These are phyloP conservation scores for Kwoniella heveanensis DNA, from an alignment of 768 basidiomycete species.

Conservation along the genomic window DNA sequence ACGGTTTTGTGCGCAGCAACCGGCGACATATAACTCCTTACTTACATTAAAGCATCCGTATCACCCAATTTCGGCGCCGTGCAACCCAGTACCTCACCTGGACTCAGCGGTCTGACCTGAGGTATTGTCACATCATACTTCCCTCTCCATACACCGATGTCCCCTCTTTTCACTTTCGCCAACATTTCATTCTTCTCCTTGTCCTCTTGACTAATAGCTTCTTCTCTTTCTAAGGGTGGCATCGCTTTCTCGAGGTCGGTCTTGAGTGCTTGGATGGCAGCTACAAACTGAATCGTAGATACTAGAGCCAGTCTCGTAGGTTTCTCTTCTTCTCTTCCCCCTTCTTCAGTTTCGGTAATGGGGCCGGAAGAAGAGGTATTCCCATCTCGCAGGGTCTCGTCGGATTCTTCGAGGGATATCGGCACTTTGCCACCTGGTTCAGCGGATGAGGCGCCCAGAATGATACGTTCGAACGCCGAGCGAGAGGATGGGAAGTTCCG, in stretches of 20 bases:
- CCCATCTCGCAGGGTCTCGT: slow-evolving; percentile 15
- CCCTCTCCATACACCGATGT: slow-evolving; percentile 56
- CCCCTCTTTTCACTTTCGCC: slow-evolving; percentile 38
- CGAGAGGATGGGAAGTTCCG: slow-evolving; percentile 84
- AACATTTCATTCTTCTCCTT: slow-evolving; percentile 31
- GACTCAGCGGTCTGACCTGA: slow-evolving; percentile 76
- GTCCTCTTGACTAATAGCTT: slow-evolving; percentile 2
- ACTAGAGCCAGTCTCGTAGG: slow-evolving; percentile 82
- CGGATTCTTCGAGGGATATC: slow-evolving; percentile 47
- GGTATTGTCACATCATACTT: slow-evolving; percentile 53
- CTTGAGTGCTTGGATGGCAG: slow-evolving; percentile 82
- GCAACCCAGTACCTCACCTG: slow-evolving; percentile 95
- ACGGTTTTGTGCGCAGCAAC: too few species aligned
- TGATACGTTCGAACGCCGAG: slow-evolving; percentile 64
- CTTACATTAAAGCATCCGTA: slow-evolving; percentile 89
- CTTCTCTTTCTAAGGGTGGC: slow-evolving; percentile 31
- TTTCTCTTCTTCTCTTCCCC: slow-evolving; percentile 18
- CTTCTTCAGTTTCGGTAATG: too few species aligned
- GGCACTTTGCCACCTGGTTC: slow-evolving; percentile 61
- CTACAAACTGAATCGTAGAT: slow-evolving; percentile 96
- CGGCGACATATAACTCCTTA: slow-evolving; percentile 11
- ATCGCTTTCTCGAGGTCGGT: slow-evolving; percentile 64
- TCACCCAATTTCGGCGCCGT: slow-evolving; percentile 79
- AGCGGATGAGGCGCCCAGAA: slow-evolving; percentile 63
- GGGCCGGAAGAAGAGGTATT: too few species aligned